Base-by-base conservation (phyloP, 2,329 filamentous ascomycete species). In the Acephala macrosclerotiorum region DNA sequence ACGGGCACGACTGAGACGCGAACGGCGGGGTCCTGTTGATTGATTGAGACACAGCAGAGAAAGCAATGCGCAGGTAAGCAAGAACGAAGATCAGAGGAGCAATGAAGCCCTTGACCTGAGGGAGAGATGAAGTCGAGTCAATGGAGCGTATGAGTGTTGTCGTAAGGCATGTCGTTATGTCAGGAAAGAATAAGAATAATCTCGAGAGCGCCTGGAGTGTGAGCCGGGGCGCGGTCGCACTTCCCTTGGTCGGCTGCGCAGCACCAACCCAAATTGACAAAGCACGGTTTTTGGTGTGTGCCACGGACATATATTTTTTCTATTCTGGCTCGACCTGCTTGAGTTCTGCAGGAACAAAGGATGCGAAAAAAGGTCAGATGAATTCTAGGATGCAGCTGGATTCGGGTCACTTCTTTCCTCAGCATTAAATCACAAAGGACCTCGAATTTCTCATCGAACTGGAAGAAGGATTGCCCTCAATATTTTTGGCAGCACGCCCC, bases 21-120 rank as follows among this genome's bases (percentile, higher is more conserved):
- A 64, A 55, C 63, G 65, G 68, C 68, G 65, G 67, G 63, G 63
- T 65, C 63, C 63, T 49, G 66, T 33, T 40, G 58, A 36, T n/a
- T 35, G 36, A n/a, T 16, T 4, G 45, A 29, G 25, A 25, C 25
- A 12, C 18, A 25, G 29, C 33, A 57, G 55, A 38, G 55, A 25
- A 25, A 9, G 51, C 51, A 33, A 33, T 56, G 55, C 55, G 55
- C 55, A 57, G 16, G 25, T n/a, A 29, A 33, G 25, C 49, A 26
- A 53, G 49, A 33, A 53, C 9, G 12, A 58, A 58, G 60, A 62
- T 63, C 62, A 60, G 60, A 61, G 53, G 60, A 57, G 66, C 63
- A 65, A 45, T 57, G 57, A 68, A 68, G 66, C 63, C 55, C 60
- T 65, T 53, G 53, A 49, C 58, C 53, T 26, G 20, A 26, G 49